phyloP scores from a whole-genome alignment of 257 asterid species.

The Primulina huaijiensis region DNA sequence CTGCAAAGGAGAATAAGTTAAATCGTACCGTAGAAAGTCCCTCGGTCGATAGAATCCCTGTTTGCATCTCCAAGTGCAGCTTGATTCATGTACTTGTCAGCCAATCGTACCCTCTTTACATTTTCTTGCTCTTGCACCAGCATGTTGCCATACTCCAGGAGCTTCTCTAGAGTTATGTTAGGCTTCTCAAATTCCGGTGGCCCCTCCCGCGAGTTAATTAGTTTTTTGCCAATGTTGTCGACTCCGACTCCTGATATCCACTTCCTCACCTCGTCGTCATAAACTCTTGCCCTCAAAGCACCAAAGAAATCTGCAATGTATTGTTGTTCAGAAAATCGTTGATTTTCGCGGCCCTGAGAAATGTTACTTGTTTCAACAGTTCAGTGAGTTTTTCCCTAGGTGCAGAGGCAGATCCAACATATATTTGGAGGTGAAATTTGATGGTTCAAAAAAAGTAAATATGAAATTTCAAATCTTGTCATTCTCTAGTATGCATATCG shows the following conservation, averaged over 20 bases:
- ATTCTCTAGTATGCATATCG: no score
- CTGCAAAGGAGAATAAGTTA: no score
- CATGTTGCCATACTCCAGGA: constrained; percentile 50
- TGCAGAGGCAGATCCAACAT: no score
- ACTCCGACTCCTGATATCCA: constrained; percentile 51
- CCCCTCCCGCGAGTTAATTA: constrained; percentile 48
- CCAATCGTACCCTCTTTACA: constrained; percentile 64
- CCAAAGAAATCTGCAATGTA: constrained; percentile 50
- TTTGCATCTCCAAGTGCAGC: constrained; percentile 73
- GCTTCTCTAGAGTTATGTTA: constrained; percentile 49
- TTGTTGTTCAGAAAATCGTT: no score
- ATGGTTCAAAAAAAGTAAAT: no score
- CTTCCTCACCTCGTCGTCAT: constrained; percentile 52
- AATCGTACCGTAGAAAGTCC: constrained; percentile 35
- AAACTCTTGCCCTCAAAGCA: constrained; percentile 61
- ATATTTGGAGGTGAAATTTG: no score
- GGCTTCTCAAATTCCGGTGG: constrained; percentile 56
- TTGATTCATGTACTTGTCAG: constrained; percentile 41
- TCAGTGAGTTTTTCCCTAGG: background rate
- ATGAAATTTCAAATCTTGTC: no score
- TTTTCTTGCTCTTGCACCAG: constrained; percentile 57
- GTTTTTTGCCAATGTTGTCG: constrained; percentile 42
- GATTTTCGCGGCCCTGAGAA: no score
- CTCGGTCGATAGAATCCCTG: constrained; percentile 45
- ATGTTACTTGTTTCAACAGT: background rate